These are phyloP conservation scores for Crucihimalaya himalaica DNA, from an alignment of 345 rosid species.

Conservation along the genomic window DNA sequence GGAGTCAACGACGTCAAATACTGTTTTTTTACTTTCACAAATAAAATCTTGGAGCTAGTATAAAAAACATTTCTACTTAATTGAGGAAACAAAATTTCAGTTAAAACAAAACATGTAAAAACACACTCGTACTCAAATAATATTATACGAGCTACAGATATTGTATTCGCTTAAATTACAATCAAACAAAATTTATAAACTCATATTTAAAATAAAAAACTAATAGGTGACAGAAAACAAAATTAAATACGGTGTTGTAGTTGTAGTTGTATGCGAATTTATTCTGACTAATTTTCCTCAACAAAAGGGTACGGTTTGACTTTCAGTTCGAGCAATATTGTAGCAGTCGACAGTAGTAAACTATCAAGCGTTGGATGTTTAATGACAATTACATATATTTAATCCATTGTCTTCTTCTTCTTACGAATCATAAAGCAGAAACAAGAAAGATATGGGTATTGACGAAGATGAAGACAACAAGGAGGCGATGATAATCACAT, in stretches of 20 bases:
- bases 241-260: neutral
- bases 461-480: constrained; percentile 29
- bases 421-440: constrained; percentile 16
- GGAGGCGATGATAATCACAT: constrained; percentile 20
- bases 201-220: neutral
- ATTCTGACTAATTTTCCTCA: constrained; percentile 30
- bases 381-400: constrained; percentile 10
- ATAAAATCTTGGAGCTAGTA: neutral
- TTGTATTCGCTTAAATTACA: neutral
- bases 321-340: constrained; percentile 12
- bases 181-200: neutral
- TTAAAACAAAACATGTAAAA: neutral
- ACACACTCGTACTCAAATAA: neutral
- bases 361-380: constrained; percentile 5
- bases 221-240: neutral
- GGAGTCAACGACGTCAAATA: neutral
- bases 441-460: constrained; percentile 25
- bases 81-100: neutral
- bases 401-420: constrained; percentile 2
- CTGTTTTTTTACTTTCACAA: neutral
- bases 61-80: neutral
- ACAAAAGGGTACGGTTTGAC: constrained; percentile 38
- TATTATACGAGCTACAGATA: neutral
- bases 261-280: constrained; percentile 12
- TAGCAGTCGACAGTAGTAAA: constrained; percentile 6